Evolutionary conservation across 495 filamentous ascomycete species (phyloP), one percentile per base, ranked within the genome.

Genomic region (Penicillium ucsense): DNA sequence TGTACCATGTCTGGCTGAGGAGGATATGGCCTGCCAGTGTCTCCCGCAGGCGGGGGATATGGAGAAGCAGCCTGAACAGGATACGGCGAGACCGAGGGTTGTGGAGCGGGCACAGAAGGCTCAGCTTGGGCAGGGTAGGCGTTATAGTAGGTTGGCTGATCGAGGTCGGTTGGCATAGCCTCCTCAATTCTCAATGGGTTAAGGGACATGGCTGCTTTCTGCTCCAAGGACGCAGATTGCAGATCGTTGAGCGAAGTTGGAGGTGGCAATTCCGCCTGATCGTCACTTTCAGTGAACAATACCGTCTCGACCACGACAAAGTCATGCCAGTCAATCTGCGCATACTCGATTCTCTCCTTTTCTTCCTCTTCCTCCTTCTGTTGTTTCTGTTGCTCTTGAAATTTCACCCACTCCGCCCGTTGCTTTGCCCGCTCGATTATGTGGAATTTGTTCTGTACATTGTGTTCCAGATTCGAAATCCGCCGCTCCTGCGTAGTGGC

Each of bases 261-360:
- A 3, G 90, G 84, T 29, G 92, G 90, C 4, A 97, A 81, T 36
- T 91, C 82, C 10, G 81, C 77, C 54, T 89, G 79, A 51, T 95
- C 89, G 64, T 97, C 92, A 38, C 76, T 75, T 53, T 95, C 94
- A 45, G 80, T 88, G 66, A 98, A 98, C 30, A 85, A 67, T n/a
- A 97, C 88, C 3, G 91, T 96, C 67, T 96, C 92, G 27, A 96
- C 89, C 30, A 98, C 83, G 28, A 90, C 84, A 53, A 97, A 97
- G 64, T 97, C 92, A 56, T 95, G 89, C 92, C 92, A 98, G 62
- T 98, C 92, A 53, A 98, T 92, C 57, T 91, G 84, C 6, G 86
- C 83, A 58, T 91, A 97, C 51, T 86, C 79, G 20, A 94, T 65
- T 46, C 81, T 80, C 64, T 95, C 89, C 56, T 85, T 81, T 61